phyloP scores from a whole-genome alignment of 2,329 filamentous ascomycete species.

The Sclerotinia glacialis region DNA sequence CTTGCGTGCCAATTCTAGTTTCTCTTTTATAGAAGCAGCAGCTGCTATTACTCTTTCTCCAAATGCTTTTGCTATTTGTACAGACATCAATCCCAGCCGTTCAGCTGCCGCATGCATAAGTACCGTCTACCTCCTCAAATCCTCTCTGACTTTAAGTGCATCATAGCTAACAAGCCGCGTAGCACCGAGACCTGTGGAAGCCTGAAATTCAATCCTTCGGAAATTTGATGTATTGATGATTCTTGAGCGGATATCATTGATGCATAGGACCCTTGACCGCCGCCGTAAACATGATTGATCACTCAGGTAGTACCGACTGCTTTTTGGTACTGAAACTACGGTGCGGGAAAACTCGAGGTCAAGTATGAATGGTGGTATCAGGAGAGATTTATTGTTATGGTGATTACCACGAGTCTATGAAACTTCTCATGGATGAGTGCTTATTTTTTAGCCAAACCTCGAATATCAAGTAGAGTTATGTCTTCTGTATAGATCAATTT shows the following conservation, averaged over 20 bases:
- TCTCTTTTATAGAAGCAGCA: conserved; percentile 26
- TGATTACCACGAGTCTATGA: conserved; percentile 52
- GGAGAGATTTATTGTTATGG: conserved; percentile 57
- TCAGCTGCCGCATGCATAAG: conserved; percentile 41
- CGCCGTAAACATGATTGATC: conserved; percentile 55
- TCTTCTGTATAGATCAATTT: neutral
- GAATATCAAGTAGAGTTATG: neutral
- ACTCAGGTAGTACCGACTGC: conserved; percentile 39
- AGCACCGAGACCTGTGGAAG: conserved; percentile 33
- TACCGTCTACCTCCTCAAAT: conserved; percentile 34
- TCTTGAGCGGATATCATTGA: conserved; percentile 48
- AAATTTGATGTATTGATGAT: conserved; percentile 41
- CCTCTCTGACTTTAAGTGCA: conserved; percentile 29
- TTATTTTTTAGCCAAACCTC: neutral
- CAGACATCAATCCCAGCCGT: conserved; percentile 49
- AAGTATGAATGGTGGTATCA: conserved; percentile 55
- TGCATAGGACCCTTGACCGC: conserved; percentile 50
- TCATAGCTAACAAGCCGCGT: conserved; percentile 33
- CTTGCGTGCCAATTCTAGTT: conserved; percentile 41
- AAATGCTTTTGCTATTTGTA: conserved; percentile 52
- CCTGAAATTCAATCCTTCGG: conserved; percentile 27
- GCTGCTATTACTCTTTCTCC: conserved; percentile 41
- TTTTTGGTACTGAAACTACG: conserved; percentile 43
- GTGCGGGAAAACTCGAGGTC: conserved; percentile 61
- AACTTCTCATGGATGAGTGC: neutral